Percentiles rank a stretch among this genome's conserved stretches.
Evolutionary conservation across 495 filamentous ascomycete species (phyloP).

Genomic region (Neurospora sp.): DNA sequence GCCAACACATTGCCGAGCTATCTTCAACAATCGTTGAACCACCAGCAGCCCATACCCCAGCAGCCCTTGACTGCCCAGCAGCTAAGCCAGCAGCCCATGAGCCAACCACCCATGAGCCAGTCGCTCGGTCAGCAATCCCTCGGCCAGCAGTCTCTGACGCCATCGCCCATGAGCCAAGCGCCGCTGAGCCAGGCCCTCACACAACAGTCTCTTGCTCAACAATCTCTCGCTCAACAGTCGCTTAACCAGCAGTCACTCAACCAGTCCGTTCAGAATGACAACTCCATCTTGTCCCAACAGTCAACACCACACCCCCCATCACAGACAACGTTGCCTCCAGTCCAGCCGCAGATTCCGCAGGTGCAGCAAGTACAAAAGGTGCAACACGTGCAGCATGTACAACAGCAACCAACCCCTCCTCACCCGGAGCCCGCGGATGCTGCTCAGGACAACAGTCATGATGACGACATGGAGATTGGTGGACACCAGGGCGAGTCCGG

Average conservation of each 20-base stretch:
- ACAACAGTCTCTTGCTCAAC: constrained; percentile 11
- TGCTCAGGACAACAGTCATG: constrained; percentile 24
- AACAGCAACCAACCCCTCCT: constrained; percentile 25
- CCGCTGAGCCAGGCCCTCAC: constrained; percentile 11
- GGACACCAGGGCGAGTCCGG: constrained; percentile 28
- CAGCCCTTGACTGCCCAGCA: constrained; percentile 14
- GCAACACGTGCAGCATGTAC: constrained; percentile 22
- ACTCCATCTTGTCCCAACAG: constrained; percentile 20
- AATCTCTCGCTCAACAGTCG: constrained; percentile 11
- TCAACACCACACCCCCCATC: constrained; percentile 15
- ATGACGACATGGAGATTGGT: constrained; percentile 33
- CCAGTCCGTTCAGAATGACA: constrained; percentile 21
- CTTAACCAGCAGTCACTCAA: constrained; percentile 17
- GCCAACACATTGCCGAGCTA: constrained; percentile 16
- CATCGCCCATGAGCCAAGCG: constrained; percentile 9
- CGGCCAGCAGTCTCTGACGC: constrained; percentile 4
- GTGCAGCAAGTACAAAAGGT: constrained; percentile 15
- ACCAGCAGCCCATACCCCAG: constrained; percentile 16
- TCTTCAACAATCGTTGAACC: constrained; percentile 26
- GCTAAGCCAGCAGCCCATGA: constrained; percentile 13
- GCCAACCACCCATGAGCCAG: constrained; percentile 11
- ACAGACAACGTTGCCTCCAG: constrained; percentile 17
- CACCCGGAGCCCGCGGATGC: constrained; percentile 26
- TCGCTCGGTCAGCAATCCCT: constrained; percentile 12
- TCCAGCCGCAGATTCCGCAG: constrained; percentile 17